Evolutionary conservation across 768 basidiomycete genomes (phyloP), one percentile per base, ranked within the genome.

Genomic region (Xerocomellus chrysenteron): DNA sequence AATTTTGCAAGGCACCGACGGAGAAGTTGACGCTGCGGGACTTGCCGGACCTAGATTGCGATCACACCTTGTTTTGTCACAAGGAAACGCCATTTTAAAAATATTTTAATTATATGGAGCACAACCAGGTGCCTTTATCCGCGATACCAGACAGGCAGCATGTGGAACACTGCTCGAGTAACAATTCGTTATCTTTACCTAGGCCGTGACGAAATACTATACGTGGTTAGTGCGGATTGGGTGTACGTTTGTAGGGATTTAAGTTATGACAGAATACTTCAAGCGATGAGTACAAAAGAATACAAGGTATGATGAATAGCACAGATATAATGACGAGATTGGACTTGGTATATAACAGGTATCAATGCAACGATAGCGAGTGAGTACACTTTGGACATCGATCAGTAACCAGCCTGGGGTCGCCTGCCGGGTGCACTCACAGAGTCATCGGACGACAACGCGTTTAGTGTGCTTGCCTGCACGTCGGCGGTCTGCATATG

Each of bases 391-490:
- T 35, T 26, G 17, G 21, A 48, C n/a, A 41, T 49, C 5, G 41
- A 45, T 44, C 48, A 57, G 37, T 10, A 30, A 30, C 26, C 32
- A 21, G 35, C 10, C 4, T 14, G 47, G 46, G 28, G n/a, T 19
- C 13, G 41, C 7, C 3, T 47, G 39, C 4, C 26, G 11, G 19
- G 40, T 0, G 16, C 2, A 58, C 55, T 51, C 47, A 62, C 59
- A 17, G 33, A 12, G 26, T 70, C 55, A 74, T 39, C 81, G 74
- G 56, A 87, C 83, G 59, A 90, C 82, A 35, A 90, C 84, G 51
- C 89, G 81, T 65, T 78, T 79, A 24, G 89, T 91, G 68, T 91
- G 89, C 69, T 92, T 92, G 48, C 89, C 89, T 50, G 89, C 89
- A 54, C 89, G 78, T 53, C 89, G 76, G 24, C 89, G 82, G 68